Conservation (phyloP, 1,284 basidiomycete species). For the Boletellus dicymbophilus region DNA sequence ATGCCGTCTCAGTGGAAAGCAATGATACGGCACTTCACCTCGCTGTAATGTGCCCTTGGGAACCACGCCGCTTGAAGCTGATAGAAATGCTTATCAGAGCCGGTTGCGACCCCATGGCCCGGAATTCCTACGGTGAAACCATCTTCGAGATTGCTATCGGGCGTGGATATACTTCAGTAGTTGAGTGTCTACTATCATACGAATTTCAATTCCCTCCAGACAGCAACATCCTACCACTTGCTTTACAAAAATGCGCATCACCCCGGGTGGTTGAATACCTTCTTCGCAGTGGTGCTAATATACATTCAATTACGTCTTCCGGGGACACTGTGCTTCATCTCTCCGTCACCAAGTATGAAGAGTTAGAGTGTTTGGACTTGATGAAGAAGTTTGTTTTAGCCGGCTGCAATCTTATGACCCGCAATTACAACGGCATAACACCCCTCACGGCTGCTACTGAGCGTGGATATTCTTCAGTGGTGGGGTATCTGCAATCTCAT, state of each 20-base stretch:
- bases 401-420: background rate
- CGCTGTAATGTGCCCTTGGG: slow-evolving; percentile 1
- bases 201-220: background rate
- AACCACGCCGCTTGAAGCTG: background rate
- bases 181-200: background rate
- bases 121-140: background rate
- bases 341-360: background rate
- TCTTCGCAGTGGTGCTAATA: too few species aligned
- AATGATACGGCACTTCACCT: background rate
- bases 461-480: background rate
- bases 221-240: too few species aligned
- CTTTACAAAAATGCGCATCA: too few species aligned
- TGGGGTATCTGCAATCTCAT: background rate
- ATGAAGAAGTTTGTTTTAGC: background rate
- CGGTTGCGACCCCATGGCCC: background rate
- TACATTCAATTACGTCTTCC: too few species aligned
- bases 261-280: too few species aligned
- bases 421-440: background rate
- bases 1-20: background rate
- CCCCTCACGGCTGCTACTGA: too few species aligned
- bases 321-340: too few species aligned
- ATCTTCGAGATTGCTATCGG: background rate
- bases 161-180: background rate
- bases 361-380: background rate
- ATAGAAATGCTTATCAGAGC: background rate